These are phyloP conservation scores for Fragosphaeria purpurea DNA, from an alignment of 2,329 filamentous ascomycete genomes.

Conservation along the genomic window DNA sequence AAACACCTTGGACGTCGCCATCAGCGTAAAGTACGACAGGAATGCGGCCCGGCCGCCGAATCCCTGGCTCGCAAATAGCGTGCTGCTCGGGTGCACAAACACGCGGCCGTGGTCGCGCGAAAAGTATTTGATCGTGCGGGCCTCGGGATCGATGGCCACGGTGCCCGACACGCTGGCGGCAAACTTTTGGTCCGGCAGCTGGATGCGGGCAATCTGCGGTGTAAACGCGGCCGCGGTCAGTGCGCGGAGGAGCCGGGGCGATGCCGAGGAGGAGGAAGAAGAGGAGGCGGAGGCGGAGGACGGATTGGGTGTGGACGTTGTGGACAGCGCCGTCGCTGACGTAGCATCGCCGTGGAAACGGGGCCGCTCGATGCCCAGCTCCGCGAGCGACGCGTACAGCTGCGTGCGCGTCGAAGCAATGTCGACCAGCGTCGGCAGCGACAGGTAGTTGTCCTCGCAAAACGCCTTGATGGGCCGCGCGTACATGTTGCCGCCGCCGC, in stretches of 20 bases:
- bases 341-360: constrained; percentile 15
- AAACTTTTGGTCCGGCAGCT: constrained; percentile 94
- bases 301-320: constrained; percentile 11
- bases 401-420: constrained; percentile 80
- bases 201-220: constrained; percentile 84
- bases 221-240: constrained; percentile 64
- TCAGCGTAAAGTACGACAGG: constrained; percentile 83
- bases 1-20: constrained; percentile 86
- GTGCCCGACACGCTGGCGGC: constrained; percentile 77
- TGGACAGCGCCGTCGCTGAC: constrained; percentile 21
- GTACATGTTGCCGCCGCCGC: constrained; percentile 23
- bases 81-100: constrained; percentile 85
- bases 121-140: constrained; percentile 85
- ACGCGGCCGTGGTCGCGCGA: constrained; percentile 76
- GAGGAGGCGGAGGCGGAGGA: constrained; percentile 16
- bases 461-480: constrained; percentile 60
- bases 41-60: constrained; percentile 70
- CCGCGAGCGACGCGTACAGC: constrained; percentile 75
- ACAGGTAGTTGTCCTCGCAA: constrained; percentile 81
- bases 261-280: constrained; percentile 22
- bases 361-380: constrained; percentile 64
- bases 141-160: constrained; percentile 87
- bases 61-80: constrained; percentile 70
- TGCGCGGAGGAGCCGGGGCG: constrained; percentile 49
- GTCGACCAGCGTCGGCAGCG: constrained; percentile 72